Evolutionary conservation across 106 monocot genomes (phyloP).

Genomic region (Acorus calamus): DNA sequence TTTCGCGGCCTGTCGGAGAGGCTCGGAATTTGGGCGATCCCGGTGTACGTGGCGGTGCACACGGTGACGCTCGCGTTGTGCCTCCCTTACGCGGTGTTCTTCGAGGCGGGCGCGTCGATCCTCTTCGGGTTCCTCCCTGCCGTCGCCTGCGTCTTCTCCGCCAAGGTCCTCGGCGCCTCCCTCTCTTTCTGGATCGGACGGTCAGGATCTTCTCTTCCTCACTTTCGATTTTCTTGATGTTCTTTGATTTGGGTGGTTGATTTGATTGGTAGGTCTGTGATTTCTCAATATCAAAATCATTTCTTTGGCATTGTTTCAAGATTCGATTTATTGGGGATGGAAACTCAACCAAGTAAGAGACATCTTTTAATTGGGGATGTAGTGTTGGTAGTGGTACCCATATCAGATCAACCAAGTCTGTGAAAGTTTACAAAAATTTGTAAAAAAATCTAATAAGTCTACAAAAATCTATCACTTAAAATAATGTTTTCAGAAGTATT

Average conservation of each 20-base stretch:
- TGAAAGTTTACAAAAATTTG: no score
- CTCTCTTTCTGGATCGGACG: constrained; percentile 94
- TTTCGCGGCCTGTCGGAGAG: constrained; percentile 24
- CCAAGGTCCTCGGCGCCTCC: constrained; percentile 89
- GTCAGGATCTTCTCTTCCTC: constrained; percentile 15
- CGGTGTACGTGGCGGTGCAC: constrained; percentile 69
- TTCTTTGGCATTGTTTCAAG: no score
- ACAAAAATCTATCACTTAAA: no score
- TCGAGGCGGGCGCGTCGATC: constrained; percentile 79
- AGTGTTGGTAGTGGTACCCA: no score
- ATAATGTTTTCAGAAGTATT: no score
- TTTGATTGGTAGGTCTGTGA: no score
- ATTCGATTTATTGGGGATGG: no score
- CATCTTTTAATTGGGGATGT: no score
- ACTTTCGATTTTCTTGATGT: neutral
- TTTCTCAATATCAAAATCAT: no score
- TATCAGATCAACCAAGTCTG: no score
- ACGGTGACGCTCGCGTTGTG: constrained; percentile 85
- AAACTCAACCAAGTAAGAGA: no score
- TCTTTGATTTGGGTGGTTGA: neutral
- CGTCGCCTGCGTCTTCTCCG: constrained; percentile 73
- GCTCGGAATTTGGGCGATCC: constrained; percentile 80
- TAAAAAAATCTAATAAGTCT: no score
- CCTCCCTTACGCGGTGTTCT: constrained; percentile 82
- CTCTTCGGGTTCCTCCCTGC: constrained; percentile 87